Conservation (phyloP, 768 basidiomycete genomes). For the Tephrocybe sp. region DNA sequence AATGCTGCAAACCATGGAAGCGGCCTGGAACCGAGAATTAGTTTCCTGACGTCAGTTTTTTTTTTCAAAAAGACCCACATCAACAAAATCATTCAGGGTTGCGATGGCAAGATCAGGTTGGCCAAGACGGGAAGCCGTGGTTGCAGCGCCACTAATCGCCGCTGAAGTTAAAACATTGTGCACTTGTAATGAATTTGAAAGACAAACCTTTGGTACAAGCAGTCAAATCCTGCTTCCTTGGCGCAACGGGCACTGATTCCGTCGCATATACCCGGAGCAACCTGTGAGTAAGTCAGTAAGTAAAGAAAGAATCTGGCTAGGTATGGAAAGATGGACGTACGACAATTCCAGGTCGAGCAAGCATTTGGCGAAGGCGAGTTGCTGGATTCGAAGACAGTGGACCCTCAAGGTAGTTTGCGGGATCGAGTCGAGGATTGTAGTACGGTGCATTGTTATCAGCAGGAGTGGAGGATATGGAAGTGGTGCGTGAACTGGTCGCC, state of each 20-base stretch:
- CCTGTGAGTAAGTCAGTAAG: slow-evolving; percentile 50
- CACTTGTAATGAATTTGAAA: neutral
- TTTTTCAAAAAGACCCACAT: slow-evolving; percentile 31
- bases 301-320: neutral
- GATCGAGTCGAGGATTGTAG: slow-evolving; percentile 67
- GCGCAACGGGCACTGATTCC: slow-evolving; percentile 80
- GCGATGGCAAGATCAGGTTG: slow-evolving; percentile 80
- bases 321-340: slow-evolving; percentile 37
- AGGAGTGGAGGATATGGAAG: neutral
- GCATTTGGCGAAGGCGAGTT: slow-evolving; percentile 69
- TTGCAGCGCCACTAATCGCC: slow-evolving; percentile 63
- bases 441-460: slow-evolving; percentile 31
- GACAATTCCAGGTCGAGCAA: slow-evolving; percentile 71
- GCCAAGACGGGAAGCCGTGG: slow-evolving; percentile 75
- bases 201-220: slow-evolving; percentile 68
- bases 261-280: slow-evolving; percentile 78
- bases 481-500: neutral
- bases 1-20: slow-evolving; percentile 67
- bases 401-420: slow-evolving; percentile 65
- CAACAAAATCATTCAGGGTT: slow-evolving; percentile 74
- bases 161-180: neutral
- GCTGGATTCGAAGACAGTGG: slow-evolving; percentile 67
- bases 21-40: slow-evolving; percentile 37
- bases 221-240: slow-evolving; percentile 74
- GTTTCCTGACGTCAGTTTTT: neutral